Evolutionary conservation across 176 grass and related monocot species (phyloP).

Genomic region (maize (Zea mays)): Zm-B73-REFERENCE-NAM-5.0 NC_050096.1:42912001-42912500

Average conservation of each 20-base stretch:
- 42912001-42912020: slow-evolving; percentile 37
- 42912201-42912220: not conserved
- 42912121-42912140: slow-evolving; percentile 9
- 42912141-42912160: slow-evolving; percentile 36
- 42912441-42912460: slow-evolving; percentile 31
- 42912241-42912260: not conserved
- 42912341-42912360: slow-evolving; percentile 15
- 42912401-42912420: slow-evolving; percentile 37
- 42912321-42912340: not conserved
- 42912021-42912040: slow-evolving; percentile 17
- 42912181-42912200: slow-evolving; percentile 26
- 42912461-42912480: slow-evolving; percentile 13
- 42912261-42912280: slow-evolving; percentile 29
- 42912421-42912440: slow-evolving; percentile 23
- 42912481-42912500: not conserved
- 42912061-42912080: slow-evolving; percentile 37
- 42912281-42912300: slow-evolving; percentile 31
- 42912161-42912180: slow-evolving; percentile 24
- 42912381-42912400: not conserved
- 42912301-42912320: slow-evolving; percentile 16
- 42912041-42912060: slow-evolving; percentile 38
- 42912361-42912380: slow-evolving; percentile 19
- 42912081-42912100: slow-evolving; percentile 37
- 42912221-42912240: no score
- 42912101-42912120: not conserved